Percentiles rank a stretch among this genome's conserved stretches.
These are phyloP conservation scores for Lepiota subincarnata DNA, from an alignment of 768 basidiomycete genomes.

Conservation along the genomic window DNA sequence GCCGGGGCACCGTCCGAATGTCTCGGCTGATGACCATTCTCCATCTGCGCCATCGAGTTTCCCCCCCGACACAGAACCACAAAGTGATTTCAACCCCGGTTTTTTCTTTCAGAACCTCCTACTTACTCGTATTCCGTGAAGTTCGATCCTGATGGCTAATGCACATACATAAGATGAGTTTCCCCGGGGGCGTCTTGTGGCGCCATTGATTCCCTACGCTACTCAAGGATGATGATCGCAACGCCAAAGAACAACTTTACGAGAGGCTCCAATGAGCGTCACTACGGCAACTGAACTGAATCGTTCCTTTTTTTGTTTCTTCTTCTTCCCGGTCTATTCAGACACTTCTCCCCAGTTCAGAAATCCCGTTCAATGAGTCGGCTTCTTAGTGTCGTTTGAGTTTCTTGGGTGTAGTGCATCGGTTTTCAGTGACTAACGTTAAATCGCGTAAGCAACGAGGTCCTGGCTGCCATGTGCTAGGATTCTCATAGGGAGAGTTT, in stretches of 20 bases:
- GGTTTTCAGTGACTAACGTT: no score
- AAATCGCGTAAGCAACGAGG: no score
- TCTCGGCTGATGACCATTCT: not conserved
- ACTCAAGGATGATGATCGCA: not conserved
- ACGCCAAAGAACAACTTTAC: no score
- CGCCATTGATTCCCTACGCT: not conserved
- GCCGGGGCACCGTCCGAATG: not conserved
- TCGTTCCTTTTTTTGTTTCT: not conserved
- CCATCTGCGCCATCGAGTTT: not conserved
- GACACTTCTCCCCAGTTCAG: not conserved
- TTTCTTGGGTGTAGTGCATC: no score
- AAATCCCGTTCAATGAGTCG: not conserved
- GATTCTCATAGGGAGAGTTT: no score
- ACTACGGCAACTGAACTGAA: constrained; percentile 2
- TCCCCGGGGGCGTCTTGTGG: no score
- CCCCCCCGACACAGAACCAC: not conserved
- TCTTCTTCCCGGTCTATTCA: not conserved
- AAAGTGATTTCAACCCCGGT: no score
- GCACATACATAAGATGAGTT: no score
- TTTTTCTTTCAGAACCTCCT: no score
- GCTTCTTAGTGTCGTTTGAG: not conserved
- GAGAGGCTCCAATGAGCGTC: not conserved
- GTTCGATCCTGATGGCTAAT: no score
- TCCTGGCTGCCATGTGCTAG: no score
- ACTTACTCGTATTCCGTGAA: no score